Conservation (phyloP, 305 asterid genomes). For the Nicotiana rustica region DNA sequence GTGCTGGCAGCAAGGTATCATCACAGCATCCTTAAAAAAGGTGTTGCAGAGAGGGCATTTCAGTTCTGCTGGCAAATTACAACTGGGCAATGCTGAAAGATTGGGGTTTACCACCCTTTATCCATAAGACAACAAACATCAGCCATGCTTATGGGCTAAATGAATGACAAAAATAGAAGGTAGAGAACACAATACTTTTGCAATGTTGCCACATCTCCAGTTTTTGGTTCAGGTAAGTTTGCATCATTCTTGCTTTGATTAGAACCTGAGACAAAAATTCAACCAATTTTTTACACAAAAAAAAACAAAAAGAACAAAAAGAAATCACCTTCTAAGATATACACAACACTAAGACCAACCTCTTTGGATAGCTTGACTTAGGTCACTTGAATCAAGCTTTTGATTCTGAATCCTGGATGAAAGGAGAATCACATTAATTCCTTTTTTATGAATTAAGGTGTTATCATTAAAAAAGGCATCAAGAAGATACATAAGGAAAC, state of each 20-base stretch:
- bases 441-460: too few relatives aligned
- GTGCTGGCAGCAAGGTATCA: constrained; percentile 98
- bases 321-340: constrained; percentile 24
- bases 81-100: constrained; percentile 49
- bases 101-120: constrained; percentile 53
- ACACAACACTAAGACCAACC: constrained; percentile 46
- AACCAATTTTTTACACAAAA: background rate
- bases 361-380: constrained; percentile 46
- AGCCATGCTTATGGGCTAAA: constrained; percentile 37
- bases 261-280: constrained; percentile 51
- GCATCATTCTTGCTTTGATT: constrained; percentile 46
- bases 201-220: constrained; percentile 49
- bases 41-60: constrained; percentile 77
- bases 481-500: too few relatives aligned
- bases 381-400: constrained; percentile 44
- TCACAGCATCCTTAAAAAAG: constrained; percentile 84
- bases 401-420: constrained; percentile 55
- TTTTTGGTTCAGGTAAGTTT: constrained; percentile 43
- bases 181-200: constrained; percentile 50
- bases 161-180: constrained; percentile 26
- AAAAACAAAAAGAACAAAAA: constrained; percentile 25
- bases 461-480: too few relatives aligned
- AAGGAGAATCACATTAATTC: background rate
- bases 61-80: constrained; percentile 65
- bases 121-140: constrained; percentile 41